Conservation (phyloP, 306 rosid genomes). For the Luffa aegyptiaca region DNA sequence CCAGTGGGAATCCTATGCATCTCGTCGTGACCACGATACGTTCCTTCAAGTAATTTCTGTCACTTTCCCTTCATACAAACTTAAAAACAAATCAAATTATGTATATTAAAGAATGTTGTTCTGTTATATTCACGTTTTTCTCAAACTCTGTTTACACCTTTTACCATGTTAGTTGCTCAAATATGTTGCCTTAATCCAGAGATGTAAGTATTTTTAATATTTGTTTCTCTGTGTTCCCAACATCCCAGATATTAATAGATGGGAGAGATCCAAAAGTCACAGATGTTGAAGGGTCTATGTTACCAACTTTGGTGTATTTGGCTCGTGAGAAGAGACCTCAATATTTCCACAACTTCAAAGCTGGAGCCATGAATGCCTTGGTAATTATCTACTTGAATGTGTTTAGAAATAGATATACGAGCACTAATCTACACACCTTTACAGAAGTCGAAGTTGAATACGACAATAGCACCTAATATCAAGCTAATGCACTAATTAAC, state of each 20-base stretch:
- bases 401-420: background rate
- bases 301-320: slow-evolving; percentile 71
- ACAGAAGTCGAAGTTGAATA: background rate
- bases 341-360: slow-evolving; percentile 62
- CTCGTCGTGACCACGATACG: slow-evolving; percentile 57
- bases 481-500: background rate
- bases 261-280: slow-evolving; percentile 33
- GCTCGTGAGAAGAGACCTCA: slow-evolving; percentile 84
- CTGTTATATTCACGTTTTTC: background rate
- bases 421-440: background rate
- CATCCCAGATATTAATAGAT: slow-evolving; percentile 50
- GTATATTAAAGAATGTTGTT: background rate
- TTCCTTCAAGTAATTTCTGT: slow-evolving; percentile 43
- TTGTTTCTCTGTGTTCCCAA: background rate
- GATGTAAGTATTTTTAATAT: background rate
- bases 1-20: slow-evolving; percentile 51
- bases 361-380: slow-evolving; percentile 94
- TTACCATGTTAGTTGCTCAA: background rate
- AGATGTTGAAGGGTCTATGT: slow-evolving; percentile 36
- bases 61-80: background rate
- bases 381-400: slow-evolving; percentile 16
- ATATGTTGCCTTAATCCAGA: background rate
- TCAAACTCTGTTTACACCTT: background rate
- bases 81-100: background rate
- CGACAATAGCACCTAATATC: background rate